Conservation (phyloP, 2,329 filamentous ascomycete species). For the Claviceps arundinis region DNA sequence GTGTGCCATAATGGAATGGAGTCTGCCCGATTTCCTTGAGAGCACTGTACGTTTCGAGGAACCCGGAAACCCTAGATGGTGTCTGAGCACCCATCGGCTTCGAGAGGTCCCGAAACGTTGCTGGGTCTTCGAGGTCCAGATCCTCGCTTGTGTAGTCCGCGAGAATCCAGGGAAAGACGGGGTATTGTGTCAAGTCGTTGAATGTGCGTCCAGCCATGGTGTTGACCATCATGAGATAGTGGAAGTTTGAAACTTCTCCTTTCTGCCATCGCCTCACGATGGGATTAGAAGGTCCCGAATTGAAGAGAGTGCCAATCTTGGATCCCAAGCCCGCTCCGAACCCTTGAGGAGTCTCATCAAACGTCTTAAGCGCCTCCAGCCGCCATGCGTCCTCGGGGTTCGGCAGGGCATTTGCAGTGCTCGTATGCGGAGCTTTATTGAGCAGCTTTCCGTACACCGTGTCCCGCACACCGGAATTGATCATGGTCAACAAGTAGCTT, state of each 20-base stretch:
- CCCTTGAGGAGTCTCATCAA: slow-evolving; percentile 44
- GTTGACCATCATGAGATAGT: slow-evolving; percentile 97
- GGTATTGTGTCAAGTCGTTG: slow-evolving; percentile 96
- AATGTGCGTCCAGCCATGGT: slow-evolving; percentile 95
- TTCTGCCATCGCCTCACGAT: slow-evolving; percentile 81
- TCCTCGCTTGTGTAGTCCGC: slow-evolving; percentile 94
- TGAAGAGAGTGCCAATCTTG: slow-evolving; percentile 87
- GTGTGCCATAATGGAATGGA: slow-evolving; percentile 94
- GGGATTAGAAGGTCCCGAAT: slow-evolving; percentile 66
- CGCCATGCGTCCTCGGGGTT: slow-evolving; percentile 86
- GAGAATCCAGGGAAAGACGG: slow-evolving; percentile 93
- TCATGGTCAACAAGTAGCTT: slow-evolving; percentile 83
- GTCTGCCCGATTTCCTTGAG: slow-evolving; percentile 86
- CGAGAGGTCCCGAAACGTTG: slow-evolving; percentile 77
- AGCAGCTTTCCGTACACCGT: slow-evolving; percentile 67
- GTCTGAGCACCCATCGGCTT: slow-evolving; percentile 96
- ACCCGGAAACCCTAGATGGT: slow-evolving; percentile 59
- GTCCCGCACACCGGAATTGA: slow-evolving; percentile 60
- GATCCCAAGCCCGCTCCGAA: slow-evolving; percentile 73
- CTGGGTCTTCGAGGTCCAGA: slow-evolving; percentile 71
- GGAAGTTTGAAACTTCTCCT: slow-evolving; percentile 95
- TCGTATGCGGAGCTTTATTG: slow-evolving; percentile 68
- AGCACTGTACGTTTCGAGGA: slow-evolving; percentile 71
- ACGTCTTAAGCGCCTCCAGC: slow-evolving; percentile 65
- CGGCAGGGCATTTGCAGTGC: slow-evolving; percentile 51